Base-by-base conservation (phyloP, 768 basidiomycete genomes). In the Kwoniella pini region DNA sequence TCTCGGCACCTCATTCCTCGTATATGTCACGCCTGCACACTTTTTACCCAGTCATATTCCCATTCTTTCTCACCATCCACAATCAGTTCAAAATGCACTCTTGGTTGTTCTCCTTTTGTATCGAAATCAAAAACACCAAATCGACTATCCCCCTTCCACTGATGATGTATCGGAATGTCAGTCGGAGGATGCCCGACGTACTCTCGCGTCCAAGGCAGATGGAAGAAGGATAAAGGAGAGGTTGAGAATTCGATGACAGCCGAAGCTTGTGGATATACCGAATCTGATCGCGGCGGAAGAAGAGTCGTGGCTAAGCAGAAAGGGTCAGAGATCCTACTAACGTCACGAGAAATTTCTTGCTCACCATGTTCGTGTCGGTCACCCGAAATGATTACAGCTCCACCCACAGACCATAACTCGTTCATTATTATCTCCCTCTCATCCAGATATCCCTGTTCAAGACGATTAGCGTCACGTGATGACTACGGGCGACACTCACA, bases 341-440 rank as follows among this genome's bases (percentile, higher is more conserved):
- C 19, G 11, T n/a, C 44, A 51, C 12, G 17, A 15, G 4, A 6
- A 17, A 31, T 33, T 33, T 31, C 26, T 19, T 19, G 28, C 52
- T 54, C 26, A 54, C 52, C 52, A 54, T 54, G 52, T 30, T 54
- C 52, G n/a, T 54, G 52, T 27, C 52, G 15, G 27, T 54, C 52
- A 4, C 52, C 52, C 19, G 52, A 54, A 22, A 54, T 54, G 36
- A 54, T 54, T n/a, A 54, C 52, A 3, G 52, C 52, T 38, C 52
- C 52, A 24, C 52, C 52, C 21, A 40, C 39, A 4, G 38, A 38
- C 52, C 52, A 54, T 3, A 42, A n/a, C 17, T 40, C 17, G 13
- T 42, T 22, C 36, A 54, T 11, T 15, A 54, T 42, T 11, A 40
- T n/a, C 38, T 54, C 52, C 21, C 52, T 21, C 38, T 54, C 52